phyloP scores from a whole-genome alignment of 1,284 basidiomycete genomes.

The Blastosporella zonata region DNA sequence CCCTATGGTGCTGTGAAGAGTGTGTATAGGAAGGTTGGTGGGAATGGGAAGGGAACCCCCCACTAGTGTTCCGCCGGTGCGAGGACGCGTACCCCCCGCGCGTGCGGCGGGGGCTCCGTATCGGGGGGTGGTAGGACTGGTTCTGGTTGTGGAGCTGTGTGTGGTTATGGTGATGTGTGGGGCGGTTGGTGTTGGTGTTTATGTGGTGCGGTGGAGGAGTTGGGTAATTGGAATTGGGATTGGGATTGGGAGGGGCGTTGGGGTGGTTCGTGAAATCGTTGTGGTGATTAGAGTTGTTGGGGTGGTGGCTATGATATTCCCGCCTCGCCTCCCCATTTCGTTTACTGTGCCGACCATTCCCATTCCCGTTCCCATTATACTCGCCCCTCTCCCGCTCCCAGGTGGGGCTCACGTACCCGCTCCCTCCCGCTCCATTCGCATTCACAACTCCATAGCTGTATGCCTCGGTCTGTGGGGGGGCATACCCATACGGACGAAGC shows the following conservation, averaged over 20 bases:
- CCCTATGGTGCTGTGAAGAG: neutral
- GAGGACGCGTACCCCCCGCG: slow-evolving; percentile 16
- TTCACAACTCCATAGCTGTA: neutral
- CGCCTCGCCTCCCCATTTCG: neutral
- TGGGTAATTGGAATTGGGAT: neutral
- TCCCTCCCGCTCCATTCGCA: neutral
- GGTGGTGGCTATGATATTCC: neutral
- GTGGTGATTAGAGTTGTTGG: no score
- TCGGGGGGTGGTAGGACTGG: no score
- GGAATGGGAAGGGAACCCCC: neutral
- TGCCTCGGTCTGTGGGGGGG: neutral
- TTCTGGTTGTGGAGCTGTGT: slow-evolving; percentile 24
- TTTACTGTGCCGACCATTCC: slow-evolving; percentile 15
- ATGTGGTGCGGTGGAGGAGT: neutral
- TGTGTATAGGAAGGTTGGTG: neutral
- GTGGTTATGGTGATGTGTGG: slow-evolving; percentile 14
- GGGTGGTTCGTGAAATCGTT: no score
- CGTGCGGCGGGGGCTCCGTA: no score
- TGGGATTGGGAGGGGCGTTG: neutral
- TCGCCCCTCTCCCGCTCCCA: slow-evolving; percentile 1
- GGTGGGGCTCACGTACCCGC: neutral
- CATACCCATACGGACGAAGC: neutral
- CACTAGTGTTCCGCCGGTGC: neutral
- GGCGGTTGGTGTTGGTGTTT: neutral
- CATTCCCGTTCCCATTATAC: neutral